A percentile compares a stretch with the other conserved stretches of the same genome.
These are phyloP conservation scores for Pichia sp. DNA, from an alignment of 1,139 yeast species.

Conservation along the genomic window DNA sequence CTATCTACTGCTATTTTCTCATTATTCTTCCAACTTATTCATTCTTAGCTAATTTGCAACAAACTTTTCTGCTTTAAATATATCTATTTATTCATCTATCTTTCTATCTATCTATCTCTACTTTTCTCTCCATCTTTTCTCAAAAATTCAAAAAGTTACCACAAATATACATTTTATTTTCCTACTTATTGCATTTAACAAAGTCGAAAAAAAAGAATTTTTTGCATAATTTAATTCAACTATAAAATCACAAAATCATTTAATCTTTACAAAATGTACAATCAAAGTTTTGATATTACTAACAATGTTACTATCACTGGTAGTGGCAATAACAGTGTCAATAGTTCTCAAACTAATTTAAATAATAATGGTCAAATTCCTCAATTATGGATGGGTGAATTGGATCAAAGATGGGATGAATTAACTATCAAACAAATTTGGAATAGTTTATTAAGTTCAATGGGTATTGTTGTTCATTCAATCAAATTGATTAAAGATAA, in stretches of 20 bases:
- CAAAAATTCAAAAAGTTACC: no score
- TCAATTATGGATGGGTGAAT: conserved; percentile 69
- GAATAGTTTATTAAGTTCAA: conserved; percentile 33
- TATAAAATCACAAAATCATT: neutral
- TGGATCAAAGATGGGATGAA: conserved; percentile 70
- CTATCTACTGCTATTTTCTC: no score
- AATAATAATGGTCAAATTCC: conserved; percentile 23
- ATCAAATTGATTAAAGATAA: conserved; percentile 33
- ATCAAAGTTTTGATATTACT: conserved; percentile 1
- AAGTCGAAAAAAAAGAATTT: neutral
- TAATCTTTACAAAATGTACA: conserved; percentile 2
- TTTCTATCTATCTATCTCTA: no score
- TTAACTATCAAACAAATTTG: conserved; percentile 50
- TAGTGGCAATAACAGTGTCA: neutral
- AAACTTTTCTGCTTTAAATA: no score
- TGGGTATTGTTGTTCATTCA: conserved; percentile 28
- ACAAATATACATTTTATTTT: no score
- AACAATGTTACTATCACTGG: neutral
- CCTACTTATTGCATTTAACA: neutral
- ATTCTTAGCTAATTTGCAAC: no score
- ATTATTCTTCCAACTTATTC: no score
- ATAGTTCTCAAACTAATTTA: conserved; percentile 1
- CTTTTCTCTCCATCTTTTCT: no score
- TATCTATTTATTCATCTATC: no score
- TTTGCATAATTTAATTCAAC: neutral